Conservation (phyloP, 208 protist genomes). For the Leishmania turanica region DNA sequence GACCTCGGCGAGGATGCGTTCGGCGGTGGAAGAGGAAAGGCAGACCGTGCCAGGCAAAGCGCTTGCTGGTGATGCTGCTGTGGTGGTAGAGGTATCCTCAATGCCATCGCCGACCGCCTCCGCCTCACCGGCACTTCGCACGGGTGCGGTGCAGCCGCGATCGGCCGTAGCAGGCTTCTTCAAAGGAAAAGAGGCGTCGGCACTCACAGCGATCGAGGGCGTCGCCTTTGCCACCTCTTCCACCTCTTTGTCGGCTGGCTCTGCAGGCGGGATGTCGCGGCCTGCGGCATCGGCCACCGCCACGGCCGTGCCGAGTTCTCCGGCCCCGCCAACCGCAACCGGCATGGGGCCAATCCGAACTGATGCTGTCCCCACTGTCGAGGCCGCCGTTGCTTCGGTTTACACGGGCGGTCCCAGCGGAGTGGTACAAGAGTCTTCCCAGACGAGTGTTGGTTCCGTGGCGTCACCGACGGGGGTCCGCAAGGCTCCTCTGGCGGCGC, state of each 20-base stretch:
- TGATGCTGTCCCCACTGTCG: neutral
- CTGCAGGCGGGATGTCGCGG: neutral
- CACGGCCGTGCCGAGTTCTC: neutral
- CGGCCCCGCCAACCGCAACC: too few relatives aligned
- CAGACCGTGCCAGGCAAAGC: neutral
- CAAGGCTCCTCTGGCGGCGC: neutral
- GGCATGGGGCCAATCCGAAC: neutral
- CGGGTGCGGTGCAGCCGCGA: neutral
- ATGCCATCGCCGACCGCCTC: neutral
- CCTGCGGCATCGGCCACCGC: neutral
- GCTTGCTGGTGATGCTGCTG: neutral
- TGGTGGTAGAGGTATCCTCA: neutral
- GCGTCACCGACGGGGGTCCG: neutral
- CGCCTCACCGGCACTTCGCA: neutral
- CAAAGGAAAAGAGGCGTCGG: neutral
- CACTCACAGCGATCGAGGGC: neutral
- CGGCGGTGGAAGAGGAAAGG: neutral
- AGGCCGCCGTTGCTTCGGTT: neutral
- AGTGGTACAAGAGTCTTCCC: neutral
- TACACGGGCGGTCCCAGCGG: neutral
- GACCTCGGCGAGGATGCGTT: neutral
- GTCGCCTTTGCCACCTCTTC: neutral
- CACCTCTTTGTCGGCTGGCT: neutral
- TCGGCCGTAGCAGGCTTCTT: neutral
- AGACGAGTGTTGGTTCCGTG: neutral